Evolutionary conservation across 345 rosid species (phyloP).

Genomic region (Clausena lansium): DNA sequence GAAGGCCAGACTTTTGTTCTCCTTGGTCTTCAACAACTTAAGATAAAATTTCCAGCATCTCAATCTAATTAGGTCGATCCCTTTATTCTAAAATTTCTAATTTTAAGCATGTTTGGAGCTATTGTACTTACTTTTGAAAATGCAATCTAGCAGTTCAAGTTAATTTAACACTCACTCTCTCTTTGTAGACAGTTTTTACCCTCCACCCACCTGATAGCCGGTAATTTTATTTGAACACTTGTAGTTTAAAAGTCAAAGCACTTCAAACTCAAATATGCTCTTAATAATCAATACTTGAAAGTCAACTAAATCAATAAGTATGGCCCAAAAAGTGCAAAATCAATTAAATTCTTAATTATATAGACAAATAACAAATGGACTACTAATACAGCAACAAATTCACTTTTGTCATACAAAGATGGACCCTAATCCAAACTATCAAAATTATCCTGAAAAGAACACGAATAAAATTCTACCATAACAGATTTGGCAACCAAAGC

Average conservation of each 20-base stretch:
- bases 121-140: no score
- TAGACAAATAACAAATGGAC: constrained; percentile 16
- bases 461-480: not conserved
- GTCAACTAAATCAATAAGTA: no score
- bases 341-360: constrained; percentile 19
- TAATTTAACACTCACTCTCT: no score
- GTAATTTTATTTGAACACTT: no score
- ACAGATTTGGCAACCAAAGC: constrained; percentile 7
- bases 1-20: not conserved
- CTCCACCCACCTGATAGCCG: no score
- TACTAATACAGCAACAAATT: not conserved
- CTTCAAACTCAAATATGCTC: no score
- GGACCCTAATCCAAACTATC: not conserved
- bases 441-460: not conserved
- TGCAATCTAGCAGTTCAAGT: no score
- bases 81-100: no score
- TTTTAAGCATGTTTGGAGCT: no score
- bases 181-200: no score
- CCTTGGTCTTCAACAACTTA: not conserved
- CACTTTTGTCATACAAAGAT: not conserved
- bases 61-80: not conserved
- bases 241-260: no score
- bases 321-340: not conserved
- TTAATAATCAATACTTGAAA: no score
- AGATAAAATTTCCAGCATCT: not conserved